A percentile compares a stretch with the other conserved stretches of the same genome.
phyloP scores from a whole-genome alignment of 1,284 basidiomycete species.

The Papiliotrema laurentii region DNA sequence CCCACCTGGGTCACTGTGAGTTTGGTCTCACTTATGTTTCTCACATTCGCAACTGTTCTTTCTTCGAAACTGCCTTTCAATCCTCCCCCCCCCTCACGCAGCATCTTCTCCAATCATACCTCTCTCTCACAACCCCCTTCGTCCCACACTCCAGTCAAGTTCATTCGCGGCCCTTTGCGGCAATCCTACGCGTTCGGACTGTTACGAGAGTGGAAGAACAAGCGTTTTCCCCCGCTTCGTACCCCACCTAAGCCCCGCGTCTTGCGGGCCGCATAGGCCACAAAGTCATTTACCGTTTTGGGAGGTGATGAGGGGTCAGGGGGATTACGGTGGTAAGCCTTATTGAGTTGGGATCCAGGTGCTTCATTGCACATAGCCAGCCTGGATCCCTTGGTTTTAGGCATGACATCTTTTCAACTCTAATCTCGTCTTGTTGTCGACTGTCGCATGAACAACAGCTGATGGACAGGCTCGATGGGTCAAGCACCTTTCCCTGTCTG shows the following conservation, averaged over 20 bases:
- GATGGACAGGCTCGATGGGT: constrained; percentile 84
- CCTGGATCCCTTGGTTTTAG: constrained; percentile 51
- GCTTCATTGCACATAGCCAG: constrained; percentile 16
- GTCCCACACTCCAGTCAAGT: constrained; percentile 55
- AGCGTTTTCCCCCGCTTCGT: constrained; percentile 47
- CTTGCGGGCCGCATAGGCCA: constrained; percentile 32
- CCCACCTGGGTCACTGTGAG: constrained; percentile 98
- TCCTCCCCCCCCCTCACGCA: background rate
- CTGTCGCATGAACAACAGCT: constrained; percentile 6
- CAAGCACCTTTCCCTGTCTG: constrained; percentile 88
- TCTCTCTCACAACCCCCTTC: constrained; percentile 3
- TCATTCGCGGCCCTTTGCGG: constrained; percentile 35
- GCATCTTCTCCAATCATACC: constrained; percentile 4
- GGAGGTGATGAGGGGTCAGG: constrained; percentile 41
- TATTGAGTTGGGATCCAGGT: constrained; percentile 50
- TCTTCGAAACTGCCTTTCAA: constrained; percentile 1
- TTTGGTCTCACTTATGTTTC: constrained; percentile 23
- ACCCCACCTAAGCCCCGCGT: constrained; percentile 48
- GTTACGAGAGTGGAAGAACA: constrained; percentile 62
- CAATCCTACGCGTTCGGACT: constrained; percentile 46
- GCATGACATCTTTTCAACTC: constrained; percentile 43
- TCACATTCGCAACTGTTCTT: constrained; percentile 3
- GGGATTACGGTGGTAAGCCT: constrained; percentile 35
- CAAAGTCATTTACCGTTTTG: constrained; percentile 42
- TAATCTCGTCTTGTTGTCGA: background rate